Conservation (phyloP, 2,329 filamentous ascomycete species). For the Periconia macrospinosa region DNA sequence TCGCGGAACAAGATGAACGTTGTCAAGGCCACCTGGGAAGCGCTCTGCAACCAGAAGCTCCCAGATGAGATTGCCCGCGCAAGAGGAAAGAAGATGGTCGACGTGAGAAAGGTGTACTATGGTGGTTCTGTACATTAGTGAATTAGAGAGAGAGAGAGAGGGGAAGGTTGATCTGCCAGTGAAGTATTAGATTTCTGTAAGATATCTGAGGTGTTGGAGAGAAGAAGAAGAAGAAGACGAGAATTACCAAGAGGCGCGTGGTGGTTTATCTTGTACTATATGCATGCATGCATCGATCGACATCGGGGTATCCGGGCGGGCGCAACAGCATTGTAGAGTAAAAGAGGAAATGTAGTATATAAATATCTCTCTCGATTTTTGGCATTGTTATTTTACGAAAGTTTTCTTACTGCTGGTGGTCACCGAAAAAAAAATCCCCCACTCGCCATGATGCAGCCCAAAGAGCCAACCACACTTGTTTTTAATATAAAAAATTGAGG, state of each 20-base stretch:
- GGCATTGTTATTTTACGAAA: neutral
- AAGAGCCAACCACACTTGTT: too few species aligned
- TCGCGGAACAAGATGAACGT: conserved; percentile 97
- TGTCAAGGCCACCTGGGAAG: conserved; percentile 86
- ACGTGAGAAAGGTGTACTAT: conserved; percentile 97
- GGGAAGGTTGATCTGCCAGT: neutral
- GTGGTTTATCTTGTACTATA: neutral
- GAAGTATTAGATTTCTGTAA: neutral
- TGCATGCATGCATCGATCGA: neutral
- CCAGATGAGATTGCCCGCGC: conserved; percentile 89
- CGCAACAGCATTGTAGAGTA: conserved; percentile 14
- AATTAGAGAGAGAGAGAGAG: neutral
- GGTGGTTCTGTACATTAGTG: conserved; percentile 60
- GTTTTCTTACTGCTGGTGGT: neutral
- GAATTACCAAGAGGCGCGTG: too few species aligned
- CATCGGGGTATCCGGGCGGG: conserved; percentile 7
- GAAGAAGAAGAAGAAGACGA: neutral
- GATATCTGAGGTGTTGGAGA: conserved; percentile 14
- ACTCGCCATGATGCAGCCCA: too few species aligned
- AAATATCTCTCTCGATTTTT: neutral
- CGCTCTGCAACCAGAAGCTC: conserved; percentile 78
- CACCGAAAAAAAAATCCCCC: too few species aligned
- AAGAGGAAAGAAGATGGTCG: conserved; percentile 91
- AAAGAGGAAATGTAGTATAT: conserved; percentile 21
- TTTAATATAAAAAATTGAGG: too few species aligned